Conservation (phyloP, 768 basidiomycete genomes). For the Punctularia strigosozonata region DNA sequence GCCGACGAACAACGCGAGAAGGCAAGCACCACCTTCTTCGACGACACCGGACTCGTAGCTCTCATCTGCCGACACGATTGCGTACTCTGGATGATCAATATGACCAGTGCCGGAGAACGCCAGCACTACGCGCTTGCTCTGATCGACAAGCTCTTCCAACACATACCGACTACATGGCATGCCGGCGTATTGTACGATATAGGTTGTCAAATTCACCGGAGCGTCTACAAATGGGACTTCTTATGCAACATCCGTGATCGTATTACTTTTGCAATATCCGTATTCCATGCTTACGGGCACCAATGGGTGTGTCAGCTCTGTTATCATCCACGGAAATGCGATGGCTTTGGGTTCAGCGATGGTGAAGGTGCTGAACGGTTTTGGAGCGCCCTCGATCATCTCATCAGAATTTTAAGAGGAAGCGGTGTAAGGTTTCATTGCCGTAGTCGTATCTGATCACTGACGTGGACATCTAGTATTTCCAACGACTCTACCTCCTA, state of each 20-base stretch:
- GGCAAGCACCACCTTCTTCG: conserved; percentile 11
- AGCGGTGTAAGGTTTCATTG: background rate
- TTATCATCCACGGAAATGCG: conserved; percentile 1
- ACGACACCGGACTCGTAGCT: conserved; percentile 10
- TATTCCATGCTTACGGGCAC: conserved; percentile 3
- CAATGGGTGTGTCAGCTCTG: conserved; percentile 7
- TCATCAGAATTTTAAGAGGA: background rate
- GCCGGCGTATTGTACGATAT: background rate
- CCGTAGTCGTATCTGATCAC: background rate
- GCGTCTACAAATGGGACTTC: background rate
- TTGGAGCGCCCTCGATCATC: background rate
- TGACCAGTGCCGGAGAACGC: conserved; percentile 10
- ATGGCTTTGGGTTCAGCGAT: background rate
- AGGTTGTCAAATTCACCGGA: background rate
- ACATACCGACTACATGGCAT: background rate
- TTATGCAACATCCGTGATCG: background rate
- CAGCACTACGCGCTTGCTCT: conserved; percentile 10
- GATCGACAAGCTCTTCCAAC: background rate
- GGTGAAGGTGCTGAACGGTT: background rate
- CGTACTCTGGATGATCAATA: conserved; percentile 10
- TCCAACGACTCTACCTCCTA: background rate
- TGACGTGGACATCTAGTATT: background rate
- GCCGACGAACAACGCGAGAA: conserved; percentile 8
- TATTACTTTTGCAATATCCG: conserved; percentile 1
- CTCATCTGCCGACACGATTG: conserved; percentile 10